A percentile compares a stretch with the other conserved stretches of the same genome.
Evolutionary conservation across 148 eudicot species (phyloP).

Genomic region (Rhododendron simsii): DNA sequence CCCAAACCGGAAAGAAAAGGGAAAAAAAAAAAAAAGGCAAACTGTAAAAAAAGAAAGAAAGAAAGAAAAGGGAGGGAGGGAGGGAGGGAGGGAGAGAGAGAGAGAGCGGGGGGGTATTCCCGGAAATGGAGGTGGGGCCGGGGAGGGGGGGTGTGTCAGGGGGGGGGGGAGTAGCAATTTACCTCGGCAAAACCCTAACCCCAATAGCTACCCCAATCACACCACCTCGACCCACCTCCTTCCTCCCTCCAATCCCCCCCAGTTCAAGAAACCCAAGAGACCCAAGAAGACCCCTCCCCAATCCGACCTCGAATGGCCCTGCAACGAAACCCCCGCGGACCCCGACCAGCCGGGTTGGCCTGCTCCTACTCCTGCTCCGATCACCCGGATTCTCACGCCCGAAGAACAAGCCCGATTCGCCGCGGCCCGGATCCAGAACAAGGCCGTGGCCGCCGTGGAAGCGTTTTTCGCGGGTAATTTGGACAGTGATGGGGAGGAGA

Average conservation of each 20-base stretch:
- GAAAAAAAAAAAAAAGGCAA: too few species aligned
- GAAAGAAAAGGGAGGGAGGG: too few species aligned
- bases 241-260: conserved; percentile 3
- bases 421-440: conserved; percentile 33
- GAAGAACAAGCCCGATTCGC: conserved; percentile 34
- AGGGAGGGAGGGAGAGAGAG: too few species aligned
- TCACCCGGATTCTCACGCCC: conserved; percentile 24
- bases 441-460: conserved; percentile 31
- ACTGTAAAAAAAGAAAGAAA: too few species aligned
- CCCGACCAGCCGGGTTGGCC: conserved; percentile 34
- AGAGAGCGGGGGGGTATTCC: too few species aligned
- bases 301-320: conserved; percentile 51
- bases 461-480: conserved; percentile 22
- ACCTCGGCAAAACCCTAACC: too few species aligned
- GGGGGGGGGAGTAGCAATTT: too few species aligned
- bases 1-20: too few species aligned
- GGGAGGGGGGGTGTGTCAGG: too few species aligned
- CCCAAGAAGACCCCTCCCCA: background rate
- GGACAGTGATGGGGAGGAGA: background rate
- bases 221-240: background rate
- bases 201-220: background rate
- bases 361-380: background rate
- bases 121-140: too few species aligned
- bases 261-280: background rate
- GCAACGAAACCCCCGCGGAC: conserved; percentile 12